A percentile compares a stretch with the other conserved stretches of the same genome.
phyloP scores from a whole-genome alignment of 495 filamentous ascomycete genomes.

The Wilcoxina mikolae region DNA sequence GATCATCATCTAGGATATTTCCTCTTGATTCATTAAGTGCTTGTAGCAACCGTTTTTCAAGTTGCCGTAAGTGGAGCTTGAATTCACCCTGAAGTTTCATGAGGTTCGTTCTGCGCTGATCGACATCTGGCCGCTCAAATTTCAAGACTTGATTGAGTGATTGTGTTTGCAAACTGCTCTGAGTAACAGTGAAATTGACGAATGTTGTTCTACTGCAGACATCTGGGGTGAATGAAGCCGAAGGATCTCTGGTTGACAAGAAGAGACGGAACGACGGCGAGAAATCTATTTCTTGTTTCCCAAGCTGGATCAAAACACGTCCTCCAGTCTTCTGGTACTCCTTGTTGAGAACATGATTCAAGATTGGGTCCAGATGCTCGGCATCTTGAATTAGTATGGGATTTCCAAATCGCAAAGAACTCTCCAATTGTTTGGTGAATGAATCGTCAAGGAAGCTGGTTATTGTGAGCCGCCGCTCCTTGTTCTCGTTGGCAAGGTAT shows the following conservation, averaged over 20 bases:
- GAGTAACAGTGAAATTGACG: constrained; percentile 98
- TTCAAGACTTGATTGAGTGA: constrained; percentile 93
- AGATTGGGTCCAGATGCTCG: constrained; percentile 87
- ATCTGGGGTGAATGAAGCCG: constrained; percentile 90
- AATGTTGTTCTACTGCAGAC: constrained; percentile 96
- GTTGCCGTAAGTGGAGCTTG: constrained; percentile 83
- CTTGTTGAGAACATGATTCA: constrained; percentile 98
- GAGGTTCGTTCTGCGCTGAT: constrained; percentile 84
- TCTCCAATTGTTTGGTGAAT: constrained; percentile 94
- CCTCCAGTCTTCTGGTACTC: constrained; percentile 99
- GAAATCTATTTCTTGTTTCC: constrained; percentile 98
- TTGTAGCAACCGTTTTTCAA: constrained; percentile 89
- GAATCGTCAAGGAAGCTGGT: constrained; percentile 97
- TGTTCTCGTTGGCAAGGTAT: constrained; percentile 85
- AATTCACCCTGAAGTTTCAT: constrained; percentile 99
- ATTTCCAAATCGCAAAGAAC: constrained; percentile 91
- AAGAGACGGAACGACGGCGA: constrained; percentile 94
- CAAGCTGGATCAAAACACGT: constrained; percentile 92
- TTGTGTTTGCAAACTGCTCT: constrained; percentile 95
- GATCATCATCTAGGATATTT: constrained; percentile 96
- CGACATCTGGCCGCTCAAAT: constrained; percentile 94
- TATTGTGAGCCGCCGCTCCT: constrained; percentile 82
- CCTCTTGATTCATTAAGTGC: constrained; percentile 93
- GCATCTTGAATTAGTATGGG: constrained; percentile 98
- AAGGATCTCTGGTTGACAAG: constrained; percentile 88